Evolutionary conservation across 371 early-diverging fungal species (phyloP).

Genomic region (Apophysomyces sp.): DNA sequence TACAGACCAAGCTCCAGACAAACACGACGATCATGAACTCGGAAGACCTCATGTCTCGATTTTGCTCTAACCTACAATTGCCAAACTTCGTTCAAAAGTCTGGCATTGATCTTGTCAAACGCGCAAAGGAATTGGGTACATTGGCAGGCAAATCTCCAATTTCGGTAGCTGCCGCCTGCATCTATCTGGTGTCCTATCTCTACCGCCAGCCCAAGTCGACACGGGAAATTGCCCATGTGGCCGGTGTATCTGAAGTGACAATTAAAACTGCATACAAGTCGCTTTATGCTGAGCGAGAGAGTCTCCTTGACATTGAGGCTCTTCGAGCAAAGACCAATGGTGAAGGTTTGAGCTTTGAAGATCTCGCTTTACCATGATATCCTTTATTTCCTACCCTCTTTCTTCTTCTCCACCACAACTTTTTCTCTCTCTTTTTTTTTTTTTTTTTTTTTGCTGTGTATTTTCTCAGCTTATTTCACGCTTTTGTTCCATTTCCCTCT

Average conservation of each 20-base stretch:
- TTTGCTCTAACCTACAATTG: slow-evolving; percentile 80
- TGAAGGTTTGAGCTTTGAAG: slow-evolving; percentile 44
- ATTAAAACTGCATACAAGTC: slow-evolving; percentile 84
- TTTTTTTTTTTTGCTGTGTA: neutral
- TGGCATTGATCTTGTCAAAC: slow-evolving; percentile 69
- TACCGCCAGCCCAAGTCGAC: slow-evolving; percentile 66
- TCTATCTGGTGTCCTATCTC: slow-evolving; percentile 82
- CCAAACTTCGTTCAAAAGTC: slow-evolving; percentile 73
- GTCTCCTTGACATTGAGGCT: slow-evolving; percentile 55
- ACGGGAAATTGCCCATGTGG: slow-evolving; percentile 77
- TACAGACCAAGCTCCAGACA: slow-evolving; percentile 68
- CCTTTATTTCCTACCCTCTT: neutral
- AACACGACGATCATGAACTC: slow-evolving; percentile 69
- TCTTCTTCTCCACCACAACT: neutral
- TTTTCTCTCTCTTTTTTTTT: neutral
- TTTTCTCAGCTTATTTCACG: neutral
- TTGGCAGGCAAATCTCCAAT: slow-evolving; percentile 91
- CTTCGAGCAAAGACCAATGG: slow-evolving; percentile 40
- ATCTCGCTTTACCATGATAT: slow-evolving; percentile 46
- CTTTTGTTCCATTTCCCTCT: too few relatives aligned
- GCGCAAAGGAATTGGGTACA: slow-evolving; percentile 75
- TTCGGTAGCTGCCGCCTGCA: slow-evolving; percentile 90
- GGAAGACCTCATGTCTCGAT: slow-evolving; percentile 84
- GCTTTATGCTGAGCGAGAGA: slow-evolving; percentile 61
- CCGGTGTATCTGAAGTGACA: slow-evolving; percentile 91